Conservation (phyloP, 2,329 filamentous ascomycete genomes). For the Xylariales sp. region DNA sequence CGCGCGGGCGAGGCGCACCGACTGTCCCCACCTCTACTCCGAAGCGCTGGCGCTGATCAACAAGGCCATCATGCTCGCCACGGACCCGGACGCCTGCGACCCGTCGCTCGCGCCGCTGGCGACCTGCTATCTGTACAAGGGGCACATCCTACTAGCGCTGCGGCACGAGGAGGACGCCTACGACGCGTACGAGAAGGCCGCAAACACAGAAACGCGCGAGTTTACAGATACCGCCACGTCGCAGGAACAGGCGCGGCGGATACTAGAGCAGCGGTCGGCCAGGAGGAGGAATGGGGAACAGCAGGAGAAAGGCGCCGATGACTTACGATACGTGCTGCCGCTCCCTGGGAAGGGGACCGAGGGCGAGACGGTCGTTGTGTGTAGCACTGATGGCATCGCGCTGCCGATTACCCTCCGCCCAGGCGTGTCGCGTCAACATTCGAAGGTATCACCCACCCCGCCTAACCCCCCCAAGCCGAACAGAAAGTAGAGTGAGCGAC, state of each 20-base stretch:
- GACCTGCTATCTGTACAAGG: constrained; percentile 40
- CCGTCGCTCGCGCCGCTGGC: constrained; percentile 40
- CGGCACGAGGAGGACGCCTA: constrained; percentile 32
- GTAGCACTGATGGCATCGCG: background rate
- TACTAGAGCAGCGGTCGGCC: background rate
- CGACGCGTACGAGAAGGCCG: constrained; percentile 35
- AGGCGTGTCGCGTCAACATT: background rate
- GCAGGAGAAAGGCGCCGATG: no score
- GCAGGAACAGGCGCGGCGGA: background rate
- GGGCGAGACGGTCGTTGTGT: background rate
- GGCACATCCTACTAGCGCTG: constrained; percentile 37
- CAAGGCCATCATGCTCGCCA: constrained; percentile 38
- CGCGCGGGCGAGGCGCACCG: background rate
- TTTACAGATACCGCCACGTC: constrained; percentile 27
- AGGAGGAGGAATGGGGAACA: no score
- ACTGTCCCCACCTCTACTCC: constrained; percentile 15
- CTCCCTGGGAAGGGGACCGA: no score
- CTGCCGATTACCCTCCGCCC: background rate
- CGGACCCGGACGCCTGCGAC: constrained; percentile 42
- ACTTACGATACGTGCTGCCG: no score
- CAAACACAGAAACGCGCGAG: background rate
- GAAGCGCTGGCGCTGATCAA: constrained; percentile 31
- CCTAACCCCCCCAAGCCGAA: no score
- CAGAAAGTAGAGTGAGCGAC: no score
- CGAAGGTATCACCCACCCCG: no score